A percentile compares a stretch with the other conserved stretches of the same genome.
Evolutionary conservation across 306 rosid species (phyloP).

Genomic region (Corylus avellana): DNA sequence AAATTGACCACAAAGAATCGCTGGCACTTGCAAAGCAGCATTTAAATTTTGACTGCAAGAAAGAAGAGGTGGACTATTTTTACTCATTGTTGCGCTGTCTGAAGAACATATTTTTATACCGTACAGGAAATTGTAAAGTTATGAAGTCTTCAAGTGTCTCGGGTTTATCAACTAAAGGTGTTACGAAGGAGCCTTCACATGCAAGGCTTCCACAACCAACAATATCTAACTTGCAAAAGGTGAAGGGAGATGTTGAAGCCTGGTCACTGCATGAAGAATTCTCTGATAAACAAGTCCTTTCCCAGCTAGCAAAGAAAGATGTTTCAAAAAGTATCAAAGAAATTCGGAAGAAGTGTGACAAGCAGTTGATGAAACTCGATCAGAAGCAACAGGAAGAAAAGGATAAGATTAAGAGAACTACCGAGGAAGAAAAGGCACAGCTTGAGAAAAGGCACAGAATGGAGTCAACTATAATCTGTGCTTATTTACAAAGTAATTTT

Average conservation of each 20-base stretch:
- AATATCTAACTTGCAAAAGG: constrained; percentile 12
- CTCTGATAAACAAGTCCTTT: constrained; percentile 24
- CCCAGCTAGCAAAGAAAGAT: constrained; percentile 40
- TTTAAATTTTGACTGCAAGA: constrained; percentile 65
- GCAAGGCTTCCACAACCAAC: constrained; percentile 1
- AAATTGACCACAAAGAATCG: constrained; percentile 59
- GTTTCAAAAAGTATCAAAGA: constrained; percentile 52
- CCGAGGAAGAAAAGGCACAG: constrained; percentile 32
- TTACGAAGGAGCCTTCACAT: background rate
- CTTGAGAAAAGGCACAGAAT: constrained; percentile 35
- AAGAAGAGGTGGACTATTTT: constrained; percentile 54
- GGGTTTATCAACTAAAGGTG: constrained; percentile 7
- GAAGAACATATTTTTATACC: constrained; percentile 52
- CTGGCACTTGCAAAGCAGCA: constrained; percentile 59
- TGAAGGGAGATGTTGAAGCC: constrained; percentile 20
- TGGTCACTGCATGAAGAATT: constrained; percentile 20
- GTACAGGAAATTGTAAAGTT: constrained; percentile 30
- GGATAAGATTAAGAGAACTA: constrained; percentile 17
- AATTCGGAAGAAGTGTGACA: constrained; percentile 53
- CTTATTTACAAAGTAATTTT: constrained; percentile 31
- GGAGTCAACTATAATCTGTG: constrained; percentile 36
- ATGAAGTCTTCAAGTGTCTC: constrained; percentile 36
- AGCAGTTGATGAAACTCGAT: constrained; percentile 39
- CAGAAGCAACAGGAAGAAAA: constrained; percentile 43
- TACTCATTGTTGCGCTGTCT: constrained; percentile 70